Conservation (phyloP, 2,329 filamentous ascomycete genomes). For the Neofusicoccum umdonicola region DNA sequence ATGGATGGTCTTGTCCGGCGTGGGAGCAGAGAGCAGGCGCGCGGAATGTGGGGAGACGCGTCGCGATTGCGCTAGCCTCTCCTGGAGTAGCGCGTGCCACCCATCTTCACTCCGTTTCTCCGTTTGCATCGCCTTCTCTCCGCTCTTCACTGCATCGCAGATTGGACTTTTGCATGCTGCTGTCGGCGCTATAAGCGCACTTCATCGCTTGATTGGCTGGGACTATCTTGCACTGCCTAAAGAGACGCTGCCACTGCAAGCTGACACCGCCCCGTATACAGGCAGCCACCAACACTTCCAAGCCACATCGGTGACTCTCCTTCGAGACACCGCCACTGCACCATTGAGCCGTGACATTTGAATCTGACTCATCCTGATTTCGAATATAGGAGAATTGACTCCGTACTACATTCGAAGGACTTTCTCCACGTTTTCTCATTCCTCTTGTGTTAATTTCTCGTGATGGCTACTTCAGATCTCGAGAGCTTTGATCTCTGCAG, state of each 20-base stretch:
- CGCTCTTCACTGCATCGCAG: too few relatives aligned
- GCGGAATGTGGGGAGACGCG: conserved; percentile 14
- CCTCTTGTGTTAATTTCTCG: neutral
- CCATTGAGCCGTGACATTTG: too few relatives aligned
- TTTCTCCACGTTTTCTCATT: too few relatives aligned
- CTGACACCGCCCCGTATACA: too few relatives aligned
- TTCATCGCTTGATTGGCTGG: too few relatives aligned
- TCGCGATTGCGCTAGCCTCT: neutral
- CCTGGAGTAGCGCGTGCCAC: neutral
- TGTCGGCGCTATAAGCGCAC: too few relatives aligned
- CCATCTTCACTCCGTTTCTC: too few relatives aligned
- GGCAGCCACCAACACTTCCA: neutral
- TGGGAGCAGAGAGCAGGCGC: neutral
- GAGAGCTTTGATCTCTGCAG: neutral
- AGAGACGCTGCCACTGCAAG: too few relatives aligned
- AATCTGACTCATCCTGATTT: neutral
- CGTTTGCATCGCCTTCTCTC: too few relatives aligned
- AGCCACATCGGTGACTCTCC: neutral
- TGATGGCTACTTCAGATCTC: neutral
- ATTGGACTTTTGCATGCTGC: too few relatives aligned
- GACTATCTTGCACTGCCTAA: too few relatives aligned
- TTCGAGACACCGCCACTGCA: neutral
- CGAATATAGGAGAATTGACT: neutral
- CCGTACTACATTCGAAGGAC: too few relatives aligned
- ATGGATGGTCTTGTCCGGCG: neutral